Base-by-base conservation (phyloP, 352 stramenopile genomes). In the Pythium sukuiense region DNA sequence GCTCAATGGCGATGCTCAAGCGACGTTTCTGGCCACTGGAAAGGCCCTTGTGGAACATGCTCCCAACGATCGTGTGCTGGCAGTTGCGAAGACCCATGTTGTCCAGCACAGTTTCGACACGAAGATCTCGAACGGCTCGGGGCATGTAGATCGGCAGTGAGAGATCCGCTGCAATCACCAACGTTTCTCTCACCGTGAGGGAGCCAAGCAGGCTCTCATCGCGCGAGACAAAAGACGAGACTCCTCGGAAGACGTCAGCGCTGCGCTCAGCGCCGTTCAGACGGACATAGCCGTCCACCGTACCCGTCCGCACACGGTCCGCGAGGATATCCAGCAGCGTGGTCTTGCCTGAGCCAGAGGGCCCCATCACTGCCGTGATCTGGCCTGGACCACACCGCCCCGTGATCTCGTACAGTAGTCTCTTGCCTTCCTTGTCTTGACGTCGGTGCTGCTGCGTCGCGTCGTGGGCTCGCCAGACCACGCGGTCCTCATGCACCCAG, bases 1-100 rank as follows among this genome's bases (percentile, higher is more conserved):
- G 67, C 60, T 95, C 89, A 16, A 96, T 80, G 9, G 76, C 90
- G 59, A 97, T 89, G 16, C 67, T 81, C 1, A 97, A 72, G 26
- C 89, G 77, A 7, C 84, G 72, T 46, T 93, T 92, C 55, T 96
- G 87, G 59, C 88, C 89, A 29, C 85, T 85, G 9, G 72, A 87
- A 3, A 96, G 65, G 6, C 88, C 88, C 60, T 91, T 86, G 29
- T 76, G 71, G 63, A 93, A 93, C 26, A 92, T 74, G 59, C 89
- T 85, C 27, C 88, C 86, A 0, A 95, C 85, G 8, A 59, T 26
- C 67, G 88, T 94, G 53, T 76, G 55, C 43, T 76, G 72, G 32
- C 78, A 91, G 12, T 63, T 70, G 7, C 78, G 72, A 6, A 94
- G 66, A 0, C 84, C 85, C 80, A 92, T 90, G 37, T 81, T 79